Evolutionary conservation across 805 yeast species (phyloP), one percentile per base, ranked within the genome.

Genomic region (Myxozyma lipomycoides): DNA sequence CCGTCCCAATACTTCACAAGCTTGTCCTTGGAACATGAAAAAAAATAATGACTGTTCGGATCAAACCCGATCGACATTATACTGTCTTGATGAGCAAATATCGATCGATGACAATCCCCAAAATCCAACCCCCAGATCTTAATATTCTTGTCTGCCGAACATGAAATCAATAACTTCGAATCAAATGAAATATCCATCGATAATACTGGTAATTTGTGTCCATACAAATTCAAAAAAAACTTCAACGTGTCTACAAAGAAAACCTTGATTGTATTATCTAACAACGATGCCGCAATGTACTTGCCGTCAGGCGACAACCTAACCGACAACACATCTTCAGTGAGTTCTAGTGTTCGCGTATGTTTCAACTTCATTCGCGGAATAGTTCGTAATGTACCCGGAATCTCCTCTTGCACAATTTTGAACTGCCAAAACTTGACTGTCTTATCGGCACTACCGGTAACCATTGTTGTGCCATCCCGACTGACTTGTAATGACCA

Each of bases 121-220:
- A 93, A 93, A 67, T 93, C 98, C 51, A 93, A 73, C 45, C 99
- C 99, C 99, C 99, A 93, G 51, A 93, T 85, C 70, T 95, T 89
- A 65, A 93, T 86, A 68, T 93, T 93, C 69, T 93, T 93, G 70
- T 93, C 99, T 0, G 98, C 98, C 1, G 97, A 88, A 3, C 96
- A 86, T 0, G 98, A 87, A 47, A 91, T 81, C 55, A 93, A 77
- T 60, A 93, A 67, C 68, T 93, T 91, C 35, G 91, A 82, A 67
- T 93, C 99, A 60, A 68, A 75, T 1, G 98, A 86, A 40, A 93
- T 89, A 66, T 93, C 98, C 59, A 93, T 79, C 2, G 96, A 84
- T 47, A 93, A 73, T 2, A 93, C 98, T 0, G 98, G 98, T 55
- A 93, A 76, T 66, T 91, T 93, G 69, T 93, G 99, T 36, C 99